Percentiles rank a stretch among this genome's conserved stretches.
Evolutionary conservation across 257 asterid species (phyloP).

Genomic region (Fraxinus cuspidata): DNA sequence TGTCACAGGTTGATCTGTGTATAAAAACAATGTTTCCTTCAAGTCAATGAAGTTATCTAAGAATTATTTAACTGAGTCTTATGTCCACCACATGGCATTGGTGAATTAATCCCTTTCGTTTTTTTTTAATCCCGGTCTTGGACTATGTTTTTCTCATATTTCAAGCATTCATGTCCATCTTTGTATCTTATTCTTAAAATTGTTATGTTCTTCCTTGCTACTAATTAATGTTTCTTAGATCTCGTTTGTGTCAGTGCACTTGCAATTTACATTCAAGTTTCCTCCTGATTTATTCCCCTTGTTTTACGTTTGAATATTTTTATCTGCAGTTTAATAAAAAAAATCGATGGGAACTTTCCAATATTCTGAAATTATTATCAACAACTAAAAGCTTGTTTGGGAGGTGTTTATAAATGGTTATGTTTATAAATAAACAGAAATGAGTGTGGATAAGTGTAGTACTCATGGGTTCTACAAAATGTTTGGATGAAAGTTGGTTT

Average conservation of each 20-base stretch:
- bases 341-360: background rate
- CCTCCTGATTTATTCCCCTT: background rate
- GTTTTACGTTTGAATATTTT: background rate
- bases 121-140: background rate
- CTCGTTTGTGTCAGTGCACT: background rate
- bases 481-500: too few species aligned
- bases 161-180: too few species aligned
- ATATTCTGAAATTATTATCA: background rate
- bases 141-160: background rate
- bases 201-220: too few species aligned
- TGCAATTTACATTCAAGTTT: background rate
- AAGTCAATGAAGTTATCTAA: background rate
- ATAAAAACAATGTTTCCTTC: background rate
- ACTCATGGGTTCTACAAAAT: too few species aligned
- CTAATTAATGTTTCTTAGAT: too few species aligned
- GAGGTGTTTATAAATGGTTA: too few species aligned
- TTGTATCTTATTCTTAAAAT: too few species aligned
- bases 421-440: too few species aligned
- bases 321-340: background rate
- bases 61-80: background rate
- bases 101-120: too few species aligned
- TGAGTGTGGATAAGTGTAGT: too few species aligned
- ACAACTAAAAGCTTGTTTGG: background rate
- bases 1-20: background rate
- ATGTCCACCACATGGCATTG: background rate